A percentile compares a stretch with the other conserved stretches of the same genome.
Evolutionary conservation across 2,329 filamentous ascomycete genomes (phyloP).

Genomic region (Fusarium sp.): DNA sequence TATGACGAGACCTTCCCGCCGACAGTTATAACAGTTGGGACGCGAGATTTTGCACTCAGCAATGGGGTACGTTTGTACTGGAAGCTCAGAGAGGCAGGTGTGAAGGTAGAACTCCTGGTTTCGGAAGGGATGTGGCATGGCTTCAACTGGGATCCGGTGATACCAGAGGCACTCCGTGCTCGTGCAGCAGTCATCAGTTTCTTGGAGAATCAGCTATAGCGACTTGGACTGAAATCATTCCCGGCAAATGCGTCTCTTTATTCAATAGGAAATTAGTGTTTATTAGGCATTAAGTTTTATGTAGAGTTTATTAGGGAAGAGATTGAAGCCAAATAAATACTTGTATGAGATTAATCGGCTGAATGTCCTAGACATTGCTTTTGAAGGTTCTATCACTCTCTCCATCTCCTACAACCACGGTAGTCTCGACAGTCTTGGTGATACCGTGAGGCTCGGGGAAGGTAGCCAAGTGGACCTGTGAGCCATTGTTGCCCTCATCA

Average conservation of each 20-base stretch:
- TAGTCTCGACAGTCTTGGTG: constrained; percentile 36
- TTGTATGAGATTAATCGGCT: background rate
- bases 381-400: constrained; percentile 16
- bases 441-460: constrained; percentile 25
- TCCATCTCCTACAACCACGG: constrained; percentile 21
- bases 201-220: background rate
- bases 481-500: constrained; percentile 4
- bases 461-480: constrained; percentile 24
- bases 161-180: background rate
- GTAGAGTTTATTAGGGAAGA: too few species aligned
- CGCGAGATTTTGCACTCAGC: background rate
- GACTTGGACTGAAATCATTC: too few species aligned
- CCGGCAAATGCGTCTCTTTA: too few species aligned
- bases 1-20: background rate
- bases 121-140: constrained; percentile 4
- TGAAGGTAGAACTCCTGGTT: background rate
- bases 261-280: too few species aligned
- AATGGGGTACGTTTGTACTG: background rate
- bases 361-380: background rate
- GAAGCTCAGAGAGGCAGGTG: background rate
- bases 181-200: background rate
- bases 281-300: too few species aligned
- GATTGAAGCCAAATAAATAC: background rate
- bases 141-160: background rate
- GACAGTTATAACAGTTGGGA: background rate